Evolutionary conservation across 441 rosid species (phyloP), one percentile per base, ranked within the genome.

Genomic region (Iberis amara): DNA sequence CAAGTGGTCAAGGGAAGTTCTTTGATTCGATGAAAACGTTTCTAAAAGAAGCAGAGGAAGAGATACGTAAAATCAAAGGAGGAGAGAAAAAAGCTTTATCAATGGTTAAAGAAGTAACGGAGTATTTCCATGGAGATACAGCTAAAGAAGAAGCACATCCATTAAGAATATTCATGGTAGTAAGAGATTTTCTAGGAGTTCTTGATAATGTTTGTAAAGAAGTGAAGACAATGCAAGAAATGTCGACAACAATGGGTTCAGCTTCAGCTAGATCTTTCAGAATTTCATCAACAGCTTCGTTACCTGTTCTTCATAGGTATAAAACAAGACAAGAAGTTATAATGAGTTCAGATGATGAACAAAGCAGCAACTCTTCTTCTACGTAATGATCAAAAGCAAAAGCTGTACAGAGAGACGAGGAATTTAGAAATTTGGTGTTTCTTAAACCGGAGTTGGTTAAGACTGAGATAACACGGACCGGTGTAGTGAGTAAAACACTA

Each of bases 71-170:
- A 63, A 70, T 88, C 65, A 83, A 88, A 73, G 76, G 64, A 11
- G 80, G 75, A 21, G 96, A 88, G 76, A 83, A 74, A 62, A 82
- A 73, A 64, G 92, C 86, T 36, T 52, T 88, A 51, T 64, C 69
- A 46, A 86, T 75, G 37, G 96, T 92, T 57, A 92, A 86, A 73
- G 96, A 88, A 61, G 96, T 79, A 11, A 88, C 98, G 4, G 81
- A 74, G 59, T 92, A 92, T 61, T 92, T 92, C 59, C 96, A 92
- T 39, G 98, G 96, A 57, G 79, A 88, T 51, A 49, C 89, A 8
- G 80, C 79, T 1, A 92, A 79, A 76, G 96, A 88, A 76, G 98
- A 81, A 79, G 96, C 96, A 27, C 98, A 92, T 68, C 98, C 96
- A 33, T 64, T 88, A 39, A 79, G 98, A 71, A 84, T 92, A 43